Evolutionary conservation across 768 basidiomycete genomes (phyloP), one percentile per base, ranked within the genome.

Genomic region (Leccinum obscurum): DNA sequence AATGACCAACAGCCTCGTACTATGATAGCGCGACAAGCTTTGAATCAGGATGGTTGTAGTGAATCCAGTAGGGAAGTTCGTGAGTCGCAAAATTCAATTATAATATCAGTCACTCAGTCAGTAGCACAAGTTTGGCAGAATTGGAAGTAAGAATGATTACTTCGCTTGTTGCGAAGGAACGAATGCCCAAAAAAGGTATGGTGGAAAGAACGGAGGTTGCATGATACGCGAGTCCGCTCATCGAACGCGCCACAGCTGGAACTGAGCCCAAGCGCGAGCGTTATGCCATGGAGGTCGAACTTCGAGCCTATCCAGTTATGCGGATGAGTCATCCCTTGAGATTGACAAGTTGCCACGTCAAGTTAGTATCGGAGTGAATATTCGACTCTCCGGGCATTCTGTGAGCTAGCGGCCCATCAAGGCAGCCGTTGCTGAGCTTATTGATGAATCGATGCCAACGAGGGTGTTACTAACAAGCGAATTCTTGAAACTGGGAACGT

Each of bases 321-420:
- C 30, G 8, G 8, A 32, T 37, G 48, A 26, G 26, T 28, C 13
- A 11, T 6, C 32, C 13, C 41, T 39, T 49, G 15, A 22, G n/a
- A 26, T 34, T 35, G 58, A 54, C 58, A 49, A 20, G 54, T 41
- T 26, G 37, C 54, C 46, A 60, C 58, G 62, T 57, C 56, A 54
- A 34, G 44, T 55, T 44, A 48, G 44, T 41, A 34, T 48, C 49
- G 44, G 26, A 24, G 11, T 39, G 22, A 46, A 13, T 11, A 7
- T 22, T 32, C 49, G 46, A 22, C 20, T 57, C 30, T 57, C 32
- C 17, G n/a, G 22, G 26, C 44, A 37, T n/a, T 20, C 9, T n/a
- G 11, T 54, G 55, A 49, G 34, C 17, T 51, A 30, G 17, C 28
- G 10, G 26, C 20, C 17, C 26, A 30, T 34, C 39, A 8, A 20